Evolutionary conservation across 2,329 filamentous ascomycete species (phyloP), one percentile per base, ranked within the genome.

Genomic region (Tolypocladium guangdongense): DNA sequence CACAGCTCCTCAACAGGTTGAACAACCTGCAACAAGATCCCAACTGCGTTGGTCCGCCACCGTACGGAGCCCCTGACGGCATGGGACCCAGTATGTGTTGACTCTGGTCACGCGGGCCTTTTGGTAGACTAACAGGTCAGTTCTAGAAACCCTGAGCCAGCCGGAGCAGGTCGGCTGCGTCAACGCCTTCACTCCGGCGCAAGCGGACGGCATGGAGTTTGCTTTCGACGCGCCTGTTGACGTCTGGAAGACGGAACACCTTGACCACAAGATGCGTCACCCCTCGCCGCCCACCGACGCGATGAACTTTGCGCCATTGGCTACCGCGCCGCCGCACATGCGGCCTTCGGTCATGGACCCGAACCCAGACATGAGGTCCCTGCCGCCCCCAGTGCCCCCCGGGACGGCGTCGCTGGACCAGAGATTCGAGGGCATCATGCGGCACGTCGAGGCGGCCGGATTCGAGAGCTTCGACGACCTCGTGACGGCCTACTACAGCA

Each of bases 391-490:
- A 3, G n/a, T 30, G 43, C 43, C 41, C 4, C 41, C 24, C 35
- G 27, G 24, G 22, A 49, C 48, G 24, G 33, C 38, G 33, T 43
- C 52, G 37, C 20, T 61, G 5, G 59, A 62, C 38, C 57, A 61
- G n/a, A 57, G 58, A 12, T 49, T 63, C 6, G 58, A 61, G 37
- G 54, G 53, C 36, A 58, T 62, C 49, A 60, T 64, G 58, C 54
- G 57, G 22, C 55, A 58, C 16, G 56, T 58, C 2, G 55, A 60
- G 32, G 59, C 58, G 2, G 57, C 54, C 2, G 63, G 62, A 7
- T 65, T 65, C 39, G 56, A 60, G 3, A 62, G 53, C 18, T 62
- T 66, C 22, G 63, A 66, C 32, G 56, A 59, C 16, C 43, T 63
- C 18, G 62, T 59, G n/a, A 57, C 59, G 14, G 58, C 62, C 3